Conservation (phyloP, 2,329 filamentous ascomycete genomes). For the Geosmithia flava region DNA sequence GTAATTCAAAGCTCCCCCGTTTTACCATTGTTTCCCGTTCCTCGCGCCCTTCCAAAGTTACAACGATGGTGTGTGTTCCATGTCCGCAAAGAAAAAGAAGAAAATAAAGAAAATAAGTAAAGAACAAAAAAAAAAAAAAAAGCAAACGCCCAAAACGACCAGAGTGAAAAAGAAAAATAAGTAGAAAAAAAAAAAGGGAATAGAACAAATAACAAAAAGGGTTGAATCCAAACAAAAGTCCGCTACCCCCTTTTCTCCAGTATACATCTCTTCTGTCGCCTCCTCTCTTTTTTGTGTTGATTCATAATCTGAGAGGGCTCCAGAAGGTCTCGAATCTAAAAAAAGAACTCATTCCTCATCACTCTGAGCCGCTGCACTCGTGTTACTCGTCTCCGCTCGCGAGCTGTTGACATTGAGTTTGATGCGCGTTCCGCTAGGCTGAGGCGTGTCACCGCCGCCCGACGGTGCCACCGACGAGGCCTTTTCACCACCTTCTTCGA, state of each 20-base stretch:
- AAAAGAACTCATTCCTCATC: constrained; percentile 33
- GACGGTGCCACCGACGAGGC: constrained; percentile 32
- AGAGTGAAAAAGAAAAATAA: background rate
- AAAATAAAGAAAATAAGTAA: background rate
- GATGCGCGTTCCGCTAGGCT: constrained; percentile 52
- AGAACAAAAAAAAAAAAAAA: background rate
- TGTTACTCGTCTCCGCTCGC: constrained; percentile 24
- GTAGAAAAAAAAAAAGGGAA: background rate
- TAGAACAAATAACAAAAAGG: background rate
- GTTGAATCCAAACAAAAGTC: background rate
- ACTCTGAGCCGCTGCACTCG: constrained; percentile 26
- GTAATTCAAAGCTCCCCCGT: constrained; percentile 8
- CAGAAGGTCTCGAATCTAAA: background rate
- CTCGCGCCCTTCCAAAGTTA: background rate
- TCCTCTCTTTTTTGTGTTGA: background rate
- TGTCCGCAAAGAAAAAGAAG: background rate
- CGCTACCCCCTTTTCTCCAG: background rate
- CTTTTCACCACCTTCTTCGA: constrained; percentile 31
- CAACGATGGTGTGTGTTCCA: background rate
- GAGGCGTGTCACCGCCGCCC: constrained; percentile 50
- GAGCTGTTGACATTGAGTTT: constrained; percentile 46
- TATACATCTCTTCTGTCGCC: background rate
- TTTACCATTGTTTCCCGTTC: background rate
- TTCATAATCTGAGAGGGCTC: background rate
- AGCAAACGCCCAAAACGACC: background rate